Percentiles rank a stretch among this genome's conserved stretches.
These are phyloP conservation scores for Nakazawaea holstii DNA, from an alignment of 805 yeast genomes.

Conservation along the genomic window DNA sequence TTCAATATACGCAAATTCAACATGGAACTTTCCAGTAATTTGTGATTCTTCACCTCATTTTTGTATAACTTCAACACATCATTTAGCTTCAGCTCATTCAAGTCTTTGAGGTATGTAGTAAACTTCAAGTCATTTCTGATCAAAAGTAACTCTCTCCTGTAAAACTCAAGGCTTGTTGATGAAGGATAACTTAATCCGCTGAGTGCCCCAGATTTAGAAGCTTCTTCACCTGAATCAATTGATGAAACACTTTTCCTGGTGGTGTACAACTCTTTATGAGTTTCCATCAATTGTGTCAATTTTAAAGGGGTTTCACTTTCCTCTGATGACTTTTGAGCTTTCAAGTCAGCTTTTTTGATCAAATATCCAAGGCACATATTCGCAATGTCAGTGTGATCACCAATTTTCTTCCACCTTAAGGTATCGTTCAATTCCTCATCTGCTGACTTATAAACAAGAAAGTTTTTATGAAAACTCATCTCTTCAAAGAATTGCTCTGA, in stretches of 20 bases:
- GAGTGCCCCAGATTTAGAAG: neutral
- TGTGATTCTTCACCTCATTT: neutral
- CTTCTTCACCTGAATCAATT: neutral
- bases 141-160: conserved; percentile 53
- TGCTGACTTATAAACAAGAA: conserved; percentile 27
- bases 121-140: conserved; percentile 59
- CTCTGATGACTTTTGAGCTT: conserved; percentile 4
- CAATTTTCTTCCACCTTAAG: conserved; percentile 23
- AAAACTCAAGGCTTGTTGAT: conserved; percentile 34
- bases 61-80: neutral
- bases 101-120: conserved; percentile 43
- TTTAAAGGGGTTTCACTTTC: neutral
- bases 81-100: conserved; percentile 20
- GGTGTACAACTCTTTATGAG: conserved; percentile 17
- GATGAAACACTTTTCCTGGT: conserved; percentile 6
- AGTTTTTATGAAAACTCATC: conserved; percentile 44
- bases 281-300: conserved; percentile 14
- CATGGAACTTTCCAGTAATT: conserved; percentile 21
- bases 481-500: conserved; percentile 25
- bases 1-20: conserved; percentile 22
- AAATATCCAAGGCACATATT: conserved; percentile 22
- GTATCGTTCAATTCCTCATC: conserved; percentile 28
- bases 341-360: conserved; percentile 4
- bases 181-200: neutral
- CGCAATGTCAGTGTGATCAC: conserved; percentile 30